Base-by-base conservation (phyloP, 2,329 filamentous ascomycete species). In the Tolypocladium guangdongense region DNA sequence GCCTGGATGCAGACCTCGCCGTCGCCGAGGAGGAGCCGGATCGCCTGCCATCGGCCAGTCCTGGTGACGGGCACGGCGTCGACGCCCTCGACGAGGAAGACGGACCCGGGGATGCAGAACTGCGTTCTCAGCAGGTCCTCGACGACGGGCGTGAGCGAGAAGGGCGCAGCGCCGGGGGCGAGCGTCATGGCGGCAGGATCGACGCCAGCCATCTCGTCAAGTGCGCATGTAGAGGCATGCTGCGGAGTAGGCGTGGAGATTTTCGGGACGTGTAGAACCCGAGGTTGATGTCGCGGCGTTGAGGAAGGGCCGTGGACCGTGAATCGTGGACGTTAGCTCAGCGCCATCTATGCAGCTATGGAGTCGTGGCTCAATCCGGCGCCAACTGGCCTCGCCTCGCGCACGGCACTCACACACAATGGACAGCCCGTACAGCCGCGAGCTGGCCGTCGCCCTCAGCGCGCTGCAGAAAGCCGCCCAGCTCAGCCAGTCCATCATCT, bases 1-100 rank as follows among this genome's bases (percentile, higher is more conserved):
- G 76, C 77, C 61, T 82, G 78, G n/a, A 82, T 70, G 57, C 75
- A 80, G 4, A 80, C 62, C 58, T 75, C 68, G 1, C 78, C 77
- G 57, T 82, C 78, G 38, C 78, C 74, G 0, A 82, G 70, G 0
- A 81, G 52, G 12, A 82, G 57, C 2, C 77, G 69, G 1, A 80
- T 60, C 2, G 69, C 66, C 35, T 76, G 73, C 69, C 74, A 74
- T 62, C 68, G 61, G 18, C 59, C 65, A 2, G 62, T 65, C 7
- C 57, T 52, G 0, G 72, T 67, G 0, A 74, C 63, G 1, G 71
- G 61, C 0, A 69, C 56, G 18, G 59, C 51, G 14, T 76, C 68
- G n/a, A 78, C 54, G 47, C 66, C 68, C 54, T 78, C 75, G 38
- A 81, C 74, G 0, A 80, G 68, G 37, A 81, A 75, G 50, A 80